Base-by-base conservation (phyloP, 164 flowering plant genomes). In the Liquidambar formosana region DNA sequence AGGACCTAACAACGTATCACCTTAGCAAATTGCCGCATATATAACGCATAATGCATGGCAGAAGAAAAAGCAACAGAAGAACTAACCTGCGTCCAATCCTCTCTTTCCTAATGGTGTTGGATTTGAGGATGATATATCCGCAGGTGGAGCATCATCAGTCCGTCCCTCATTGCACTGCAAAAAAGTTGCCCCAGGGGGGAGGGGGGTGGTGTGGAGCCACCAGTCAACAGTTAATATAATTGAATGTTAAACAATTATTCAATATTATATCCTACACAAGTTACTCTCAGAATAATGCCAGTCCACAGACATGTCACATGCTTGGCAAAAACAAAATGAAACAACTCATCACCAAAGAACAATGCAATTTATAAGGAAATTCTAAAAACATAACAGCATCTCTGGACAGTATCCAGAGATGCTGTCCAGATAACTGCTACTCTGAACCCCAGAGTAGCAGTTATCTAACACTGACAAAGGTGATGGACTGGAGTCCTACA, bases 121-220 rank as follows among this genome's bases (percentile, higher is more conserved):
- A 76, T 79, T 86, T 44, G 90, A 85, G 68, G 86, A 78, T 41
- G 83, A 70, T 69, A 90, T 76, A 78, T 96, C 99, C 8, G 99
- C 98, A 43, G 96, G 72, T 33, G 98, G 94, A 74, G 99, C 88
- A 83, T 96, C 99, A 71, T 93, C 96, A 59, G 89, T 79, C 61
- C 95, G 77, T 64, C 81, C 82, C 76, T 96, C 97, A 77, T 89
- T 92, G 75, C 98, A 96, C 99, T 96, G 80, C 60, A 79, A 41
- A 38, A 53, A 54, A 27, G 64, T n/a, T n/a, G 25, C 63, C 15
- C 14, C 28, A 18, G 15, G 63, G 63, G 63, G 63, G 28, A n/a
- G n/a, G n/a, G n/a, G n/a, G n/a, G n/a, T n/a, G n/a, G n/a, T n/a
- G n/a, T 18, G 18, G 45, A 28, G 18, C 38, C 11, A 2, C 58